Conservation (phyloP, 2,329 filamentous ascomycete genomes). For the Trichoderma sp. region DNA sequence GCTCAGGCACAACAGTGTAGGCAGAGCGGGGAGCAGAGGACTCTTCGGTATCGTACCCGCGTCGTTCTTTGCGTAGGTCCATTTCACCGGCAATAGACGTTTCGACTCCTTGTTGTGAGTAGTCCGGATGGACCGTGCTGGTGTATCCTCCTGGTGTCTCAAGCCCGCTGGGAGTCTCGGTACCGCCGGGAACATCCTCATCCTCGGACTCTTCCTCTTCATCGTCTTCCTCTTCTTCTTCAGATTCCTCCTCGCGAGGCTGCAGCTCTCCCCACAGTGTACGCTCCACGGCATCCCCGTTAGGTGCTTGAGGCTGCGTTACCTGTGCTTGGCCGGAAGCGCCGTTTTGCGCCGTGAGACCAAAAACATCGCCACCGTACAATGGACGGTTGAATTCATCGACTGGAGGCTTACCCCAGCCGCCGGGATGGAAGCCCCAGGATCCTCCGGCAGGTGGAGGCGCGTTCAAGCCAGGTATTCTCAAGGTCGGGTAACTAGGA, state of each 20-base stretch:
- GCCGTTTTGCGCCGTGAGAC: constrained; percentile 59
- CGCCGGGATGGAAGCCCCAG: constrained; percentile 95
- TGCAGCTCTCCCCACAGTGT: constrained; percentile 92
- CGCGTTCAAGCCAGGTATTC: constrained; percentile 91
- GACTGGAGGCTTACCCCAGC: constrained; percentile 93
- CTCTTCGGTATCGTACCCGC: constrained; percentile 88
- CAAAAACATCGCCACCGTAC: constrained; percentile 94
- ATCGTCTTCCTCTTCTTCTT: constrained; percentile 75
- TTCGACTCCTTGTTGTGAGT: constrained; percentile 62
- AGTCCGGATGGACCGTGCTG: constrained; percentile 79
- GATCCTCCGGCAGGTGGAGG: constrained; percentile 84
- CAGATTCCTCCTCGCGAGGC: constrained; percentile 72
- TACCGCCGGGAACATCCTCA: constrained; percentile 63
- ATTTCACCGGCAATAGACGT: constrained; percentile 84
- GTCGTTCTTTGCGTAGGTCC: constrained; percentile 79
- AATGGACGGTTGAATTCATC: constrained; percentile 91
- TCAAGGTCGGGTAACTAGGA: constrained; percentile 92
- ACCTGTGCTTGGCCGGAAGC: constrained; percentile 40
- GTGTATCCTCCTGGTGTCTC: constrained; percentile 81
- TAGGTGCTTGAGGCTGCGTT: constrained; percentile 40
- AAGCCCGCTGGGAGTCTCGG: constrained; percentile 73
- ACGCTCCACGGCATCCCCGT: constrained; percentile 81
- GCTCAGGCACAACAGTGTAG: constrained; percentile 88
- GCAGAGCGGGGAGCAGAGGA: constrained; percentile 72
- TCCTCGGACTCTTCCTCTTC: constrained; percentile 71